These are phyloP conservation scores for Penicillium herquei DNA, from an alignment of 495 filamentous ascomycete genomes.

Conservation along the genomic window DNA sequence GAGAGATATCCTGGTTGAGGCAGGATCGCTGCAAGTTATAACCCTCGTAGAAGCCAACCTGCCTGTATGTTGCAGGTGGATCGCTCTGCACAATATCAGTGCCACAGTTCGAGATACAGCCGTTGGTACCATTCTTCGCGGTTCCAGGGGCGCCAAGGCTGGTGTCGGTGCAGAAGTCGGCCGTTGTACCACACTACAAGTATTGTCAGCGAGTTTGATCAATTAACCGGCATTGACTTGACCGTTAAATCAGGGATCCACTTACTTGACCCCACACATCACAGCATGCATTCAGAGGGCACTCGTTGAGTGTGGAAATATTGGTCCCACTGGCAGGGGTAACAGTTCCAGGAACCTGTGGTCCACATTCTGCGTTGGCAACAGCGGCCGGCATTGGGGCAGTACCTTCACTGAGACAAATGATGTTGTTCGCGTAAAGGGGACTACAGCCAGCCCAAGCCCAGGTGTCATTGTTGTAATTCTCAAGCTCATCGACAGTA, in stretches of 20 bases:
- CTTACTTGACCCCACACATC: too few species aligned
- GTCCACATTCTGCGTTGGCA: conserved; percentile 1
- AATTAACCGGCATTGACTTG: too few species aligned
- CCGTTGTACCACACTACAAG: too few species aligned
- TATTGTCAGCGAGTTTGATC: too few species aligned
- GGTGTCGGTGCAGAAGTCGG: too few species aligned
- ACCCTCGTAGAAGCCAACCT: not conserved
- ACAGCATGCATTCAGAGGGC: too few species aligned
- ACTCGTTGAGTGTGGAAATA: too few species aligned
- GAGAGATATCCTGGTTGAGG: not conserved
- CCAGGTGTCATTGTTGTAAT: not conserved
- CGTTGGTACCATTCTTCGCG: not conserved
- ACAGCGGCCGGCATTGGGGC: conserved; percentile 1
- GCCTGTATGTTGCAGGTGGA: not conserved
- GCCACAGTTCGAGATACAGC: not conserved
- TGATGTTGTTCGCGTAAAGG: not conserved
- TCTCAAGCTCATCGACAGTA: not conserved
- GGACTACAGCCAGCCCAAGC: not conserved
- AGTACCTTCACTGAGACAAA: conserved; percentile 6
- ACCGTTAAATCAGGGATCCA: too few species aligned
- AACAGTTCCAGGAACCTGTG: conserved; percentile 1
- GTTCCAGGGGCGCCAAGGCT: not conserved
- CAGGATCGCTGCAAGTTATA: not conserved
- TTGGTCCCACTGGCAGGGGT: too few species aligned
- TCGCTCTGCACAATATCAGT: not conserved